phyloP scores from a whole-genome alignment of 164 flowering plant genomes.

The Stephania cephalantha region DNA sequence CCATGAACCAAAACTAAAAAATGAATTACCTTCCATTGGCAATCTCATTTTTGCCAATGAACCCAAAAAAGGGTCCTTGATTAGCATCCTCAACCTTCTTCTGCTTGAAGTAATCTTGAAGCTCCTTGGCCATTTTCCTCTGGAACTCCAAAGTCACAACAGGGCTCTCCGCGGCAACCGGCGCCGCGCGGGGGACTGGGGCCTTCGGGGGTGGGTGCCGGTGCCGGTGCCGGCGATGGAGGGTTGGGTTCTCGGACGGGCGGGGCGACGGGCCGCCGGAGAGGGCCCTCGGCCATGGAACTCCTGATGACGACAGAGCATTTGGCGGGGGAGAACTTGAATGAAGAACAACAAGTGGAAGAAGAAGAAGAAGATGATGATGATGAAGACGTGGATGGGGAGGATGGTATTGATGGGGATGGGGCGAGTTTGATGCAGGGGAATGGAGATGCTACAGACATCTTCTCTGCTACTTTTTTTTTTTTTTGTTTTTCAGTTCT shows the following conservation, averaged over 20 bases:
- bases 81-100: slow-evolving; percentile 81
- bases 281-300: slow-evolving; percentile 85
- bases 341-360: slow-evolving; percentile 22
- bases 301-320: slow-evolving; percentile 36
- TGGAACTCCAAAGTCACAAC: slow-evolving; percentile 81
- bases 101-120: slow-evolving; percentile 82
- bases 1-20: background rate
- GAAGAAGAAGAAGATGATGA: slow-evolving; percentile 28
- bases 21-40: slow-evolving; percentile 72
- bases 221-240: slow-evolving; percentile 34
- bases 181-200: slow-evolving; percentile 24
- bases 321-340: slow-evolving; percentile 33
- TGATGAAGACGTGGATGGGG: slow-evolving; percentile 32
- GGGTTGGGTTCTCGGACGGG: slow-evolving; percentile 35
- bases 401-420: slow-evolving; percentile 12
- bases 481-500: slow-evolving; percentile 2
- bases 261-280: slow-evolving; percentile 65
- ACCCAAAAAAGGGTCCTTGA: slow-evolving; percentile 93
- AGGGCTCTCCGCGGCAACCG: slow-evolving; percentile 27
- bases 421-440: slow-evolving; percentile 46
- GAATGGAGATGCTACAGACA: slow-evolving; percentile 62
- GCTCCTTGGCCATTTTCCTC: slow-evolving; percentile 89
- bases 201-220: slow-evolving; percentile 22
- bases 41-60: slow-evolving; percentile 77
- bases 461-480: slow-evolving; percentile 14